Evolutionary conservation across 352 stramenopile species (phyloP), one percentile per base, ranked within the genome.

Genomic region (Phytophthora boehmeriae): DNA sequence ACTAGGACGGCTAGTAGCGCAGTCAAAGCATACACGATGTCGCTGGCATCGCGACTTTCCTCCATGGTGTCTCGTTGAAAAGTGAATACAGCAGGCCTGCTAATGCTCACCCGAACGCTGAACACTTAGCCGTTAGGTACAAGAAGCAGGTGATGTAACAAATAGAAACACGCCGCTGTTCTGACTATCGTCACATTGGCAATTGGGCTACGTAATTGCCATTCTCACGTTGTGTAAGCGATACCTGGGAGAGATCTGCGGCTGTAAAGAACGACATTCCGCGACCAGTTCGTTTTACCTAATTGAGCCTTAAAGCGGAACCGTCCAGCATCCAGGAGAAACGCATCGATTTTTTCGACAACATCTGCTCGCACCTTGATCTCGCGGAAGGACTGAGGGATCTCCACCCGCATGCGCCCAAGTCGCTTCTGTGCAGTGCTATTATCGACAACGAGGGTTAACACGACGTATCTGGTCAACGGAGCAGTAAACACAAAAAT

Each of bases 261-360:
- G 53, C 86, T 95, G 59, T 90, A 95, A 13, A 95, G 73, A 45
- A 79, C 56, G 14, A 95, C 78, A 2, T 76, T 79, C 9, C 86
- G 74, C 4, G 78, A 91, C 86, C 86, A 95, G 55, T 95, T 92
- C 14, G 86, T 95, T 54, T 90, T 92, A 28, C 86, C 86, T 8
- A 95, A 64, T 19, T 74, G 54, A 2, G 73, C 75, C 51, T 82
- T 89, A 67, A 74, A 80, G 32, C 66, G 78, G 59, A 93, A 95
- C 16, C 77, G 78, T 8, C 79, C 80, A 14, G 68, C 63, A 11
- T 71, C 71, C 23, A 87, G 66, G 19, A 93, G 54, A 51, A 91
- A 90, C 16, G 58, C 59, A 42, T 92, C 74, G 43, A 92, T 94
- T 32, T 71, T 75, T 39, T 90, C 80, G 5, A 89, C 61, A 32